Percentiles rank a stretch among this genome's conserved stretches.
These are phyloP conservation scores for Apiospora saccharicola DNA, from an alignment of 2,329 filamentous ascomycete species.

Conservation along the genomic window DNA sequence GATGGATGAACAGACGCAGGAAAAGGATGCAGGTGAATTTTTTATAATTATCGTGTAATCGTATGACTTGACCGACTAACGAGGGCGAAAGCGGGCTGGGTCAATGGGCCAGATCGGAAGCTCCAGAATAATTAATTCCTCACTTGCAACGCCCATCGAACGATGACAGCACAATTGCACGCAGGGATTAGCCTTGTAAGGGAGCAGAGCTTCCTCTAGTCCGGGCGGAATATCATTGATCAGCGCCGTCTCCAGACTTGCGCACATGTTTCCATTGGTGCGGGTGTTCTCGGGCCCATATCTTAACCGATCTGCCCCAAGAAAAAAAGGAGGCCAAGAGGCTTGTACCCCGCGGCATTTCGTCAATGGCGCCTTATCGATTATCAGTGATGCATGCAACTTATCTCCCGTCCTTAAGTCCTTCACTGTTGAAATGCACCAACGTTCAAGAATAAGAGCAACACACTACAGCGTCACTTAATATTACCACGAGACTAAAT, in stretches of 20 bases:
- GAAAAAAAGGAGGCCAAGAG: too few relatives aligned
- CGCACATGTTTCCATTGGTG: neutral
- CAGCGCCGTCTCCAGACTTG: neutral
- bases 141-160: neutral
- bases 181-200: conserved; percentile 1
- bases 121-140: conserved; percentile 15
- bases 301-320: neutral
- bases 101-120: conserved; percentile 15
- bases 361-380: neutral
- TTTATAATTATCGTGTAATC: conserved; percentile 10
- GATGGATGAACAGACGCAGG: neutral
- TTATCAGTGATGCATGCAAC: too few relatives aligned
- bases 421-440: too few relatives aligned
- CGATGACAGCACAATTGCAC: conserved; percentile 1
- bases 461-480: too few relatives aligned
- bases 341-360: neutral
- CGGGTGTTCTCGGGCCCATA: conserved; percentile 2
- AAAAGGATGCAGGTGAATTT: neutral
- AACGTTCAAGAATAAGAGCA: too few relatives aligned
- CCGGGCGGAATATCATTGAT: neutral
- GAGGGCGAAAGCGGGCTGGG: neutral
- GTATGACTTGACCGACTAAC: conserved; percentile 18
- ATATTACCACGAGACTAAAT: too few relatives aligned
- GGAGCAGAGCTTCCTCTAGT: neutral
- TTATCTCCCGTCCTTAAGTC: too few relatives aligned